Evolutionary conservation across 1,284 basidiomycete genomes (phyloP).

Genomic region (Naganishia albida): DNA sequence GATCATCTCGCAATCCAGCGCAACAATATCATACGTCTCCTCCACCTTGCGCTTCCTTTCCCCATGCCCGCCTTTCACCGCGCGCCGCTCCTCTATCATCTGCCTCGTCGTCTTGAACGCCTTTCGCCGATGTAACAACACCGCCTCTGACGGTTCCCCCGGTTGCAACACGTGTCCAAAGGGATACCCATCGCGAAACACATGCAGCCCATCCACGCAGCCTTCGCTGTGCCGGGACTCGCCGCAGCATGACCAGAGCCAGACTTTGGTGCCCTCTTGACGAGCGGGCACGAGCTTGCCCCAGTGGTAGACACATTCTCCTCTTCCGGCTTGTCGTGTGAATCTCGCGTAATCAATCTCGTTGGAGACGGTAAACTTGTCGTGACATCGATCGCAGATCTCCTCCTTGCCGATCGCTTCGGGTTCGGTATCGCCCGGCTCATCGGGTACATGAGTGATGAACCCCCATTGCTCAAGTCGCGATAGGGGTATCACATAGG

Average conservation of each 20-base stretch:
- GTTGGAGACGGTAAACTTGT: conserved; percentile 64
- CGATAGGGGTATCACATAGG: conserved; percentile 63
- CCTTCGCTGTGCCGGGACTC: conserved; percentile 38
- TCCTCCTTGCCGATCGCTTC: conserved; percentile 65
- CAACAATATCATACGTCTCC: conserved; percentile 69
- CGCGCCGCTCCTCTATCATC: conserved; percentile 33
- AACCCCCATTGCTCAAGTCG: conserved; percentile 71
- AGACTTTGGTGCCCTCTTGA: conserved; percentile 46
- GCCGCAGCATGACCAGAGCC: conserved; percentile 55
- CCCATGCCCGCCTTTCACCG: conserved; percentile 7
- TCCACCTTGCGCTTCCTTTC: conserved; percentile 40
- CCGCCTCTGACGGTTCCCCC: conserved; percentile 65
- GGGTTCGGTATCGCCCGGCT: conserved; percentile 63
- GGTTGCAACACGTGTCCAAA: conserved; percentile 63
- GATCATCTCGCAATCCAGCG: conserved; percentile 88
- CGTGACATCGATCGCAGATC: conserved; percentile 75
- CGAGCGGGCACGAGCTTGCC: conserved; percentile 59
- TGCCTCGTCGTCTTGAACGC: conserved; percentile 64
- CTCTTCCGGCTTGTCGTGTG: conserved; percentile 58
- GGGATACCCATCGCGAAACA: conserved; percentile 44
- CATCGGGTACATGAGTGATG: conserved; percentile 66
- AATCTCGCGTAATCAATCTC: conserved; percentile 20
- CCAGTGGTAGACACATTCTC: conserved; percentile 79
- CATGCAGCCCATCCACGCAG: conserved; percentile 52
- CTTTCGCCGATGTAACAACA: conserved; percentile 70